Percentiles rank a stretch among this genome's conserved stretches.
These are phyloP conservation scores for Tolypocladium tundrense DNA, from an alignment of 2,329 filamentous ascomycete genomes.

Conservation along the genomic window DNA sequence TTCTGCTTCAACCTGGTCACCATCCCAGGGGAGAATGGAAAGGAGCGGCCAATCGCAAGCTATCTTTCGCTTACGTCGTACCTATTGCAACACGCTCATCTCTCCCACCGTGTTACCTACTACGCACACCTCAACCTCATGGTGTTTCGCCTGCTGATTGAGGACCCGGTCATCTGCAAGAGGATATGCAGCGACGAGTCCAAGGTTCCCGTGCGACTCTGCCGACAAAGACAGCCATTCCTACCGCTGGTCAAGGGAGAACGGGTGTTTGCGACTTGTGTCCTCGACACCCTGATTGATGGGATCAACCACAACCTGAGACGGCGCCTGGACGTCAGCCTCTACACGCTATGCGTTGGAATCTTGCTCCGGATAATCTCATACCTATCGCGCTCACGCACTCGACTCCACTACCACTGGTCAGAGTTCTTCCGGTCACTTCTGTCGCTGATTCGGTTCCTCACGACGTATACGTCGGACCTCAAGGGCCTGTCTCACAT, in stretches of 20 bases:
- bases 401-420: slow-evolving; percentile 85
- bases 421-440: slow-evolving; percentile 86
- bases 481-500: slow-evolving; percentile 59
- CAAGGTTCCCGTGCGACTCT: slow-evolving; percentile 67
- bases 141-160: slow-evolving; percentile 74
- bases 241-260: slow-evolving; percentile 66
- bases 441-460: slow-evolving; percentile 78
- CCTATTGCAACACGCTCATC: slow-evolving; percentile 83
- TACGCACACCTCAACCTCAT: slow-evolving; percentile 83
- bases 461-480: slow-evolving; percentile 76
- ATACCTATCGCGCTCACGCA: slow-evolving; percentile 72
- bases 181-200: slow-evolving; percentile 72
- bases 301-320: slow-evolving; percentile 90
- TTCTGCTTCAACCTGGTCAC: slow-evolving; percentile 81
- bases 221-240: slow-evolving; percentile 79
- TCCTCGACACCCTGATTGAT: slow-evolving; percentile 83
- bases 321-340: slow-evolving; percentile 69
- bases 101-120: slow-evolving; percentile 64
- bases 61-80: slow-evolving; percentile 89
- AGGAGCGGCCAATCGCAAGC: slow-evolving; percentile 65
- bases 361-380: slow-evolving; percentile 76
- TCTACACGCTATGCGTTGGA: slow-evolving; percentile 74
- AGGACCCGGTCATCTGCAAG: slow-evolving; percentile 75
- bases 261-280: slow-evolving; percentile 60
- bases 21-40: slow-evolving; percentile 48